A percentile compares a stretch with the other conserved stretches of the same genome.
These are phyloP conservation scores for Diaporthe nobilis DNA, from an alignment of 2,329 filamentous ascomycete species.

Conservation along the genomic window DNA sequence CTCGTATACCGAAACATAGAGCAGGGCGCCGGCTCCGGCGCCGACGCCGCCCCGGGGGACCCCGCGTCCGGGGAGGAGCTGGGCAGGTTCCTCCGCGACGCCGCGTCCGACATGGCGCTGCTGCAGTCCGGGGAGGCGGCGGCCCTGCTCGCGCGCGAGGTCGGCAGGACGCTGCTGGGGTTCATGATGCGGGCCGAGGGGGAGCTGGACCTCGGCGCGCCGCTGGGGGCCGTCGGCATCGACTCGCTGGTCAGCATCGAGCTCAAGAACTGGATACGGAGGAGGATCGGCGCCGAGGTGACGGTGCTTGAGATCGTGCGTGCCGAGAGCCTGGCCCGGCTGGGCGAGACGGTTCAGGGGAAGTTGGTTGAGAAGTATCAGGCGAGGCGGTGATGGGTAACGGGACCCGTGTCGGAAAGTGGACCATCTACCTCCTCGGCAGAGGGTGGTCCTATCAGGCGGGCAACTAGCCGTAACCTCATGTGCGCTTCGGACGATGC, in stretches of 20 bases:
- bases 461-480: no score
- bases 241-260: conserved; percentile 38
- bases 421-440: conserved; percentile 37
- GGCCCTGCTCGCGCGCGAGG: conserved; percentile 24
- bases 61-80: conserved; percentile 16
- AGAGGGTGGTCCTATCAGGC: neutral
- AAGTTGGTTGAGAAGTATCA: conserved; percentile 14
- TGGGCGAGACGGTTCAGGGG: conserved; percentile 6
- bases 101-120: conserved; percentile 11
- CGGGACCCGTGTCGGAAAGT: no score
- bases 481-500: no score
- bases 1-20: conserved; percentile 38
- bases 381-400: neutral
- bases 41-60: neutral
- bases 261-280: conserved; percentile 37
- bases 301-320: conserved; percentile 37
- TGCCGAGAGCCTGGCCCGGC: neutral
- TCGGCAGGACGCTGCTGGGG: conserved; percentile 35
- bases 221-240: conserved; percentile 35
- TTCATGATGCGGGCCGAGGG: conserved; percentile 32
- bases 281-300: conserved; percentile 27
- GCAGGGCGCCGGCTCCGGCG: neutral
- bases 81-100: conserved; percentile 15
- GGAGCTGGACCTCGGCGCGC: conserved; percentile 31
- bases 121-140: conserved; percentile 29